A percentile compares a stretch with the other conserved stretches of the same genome.
phyloP scores from a whole-genome alignment of 495 filamentous ascomycete species.

The Hypoxylon trugodes region DNA sequence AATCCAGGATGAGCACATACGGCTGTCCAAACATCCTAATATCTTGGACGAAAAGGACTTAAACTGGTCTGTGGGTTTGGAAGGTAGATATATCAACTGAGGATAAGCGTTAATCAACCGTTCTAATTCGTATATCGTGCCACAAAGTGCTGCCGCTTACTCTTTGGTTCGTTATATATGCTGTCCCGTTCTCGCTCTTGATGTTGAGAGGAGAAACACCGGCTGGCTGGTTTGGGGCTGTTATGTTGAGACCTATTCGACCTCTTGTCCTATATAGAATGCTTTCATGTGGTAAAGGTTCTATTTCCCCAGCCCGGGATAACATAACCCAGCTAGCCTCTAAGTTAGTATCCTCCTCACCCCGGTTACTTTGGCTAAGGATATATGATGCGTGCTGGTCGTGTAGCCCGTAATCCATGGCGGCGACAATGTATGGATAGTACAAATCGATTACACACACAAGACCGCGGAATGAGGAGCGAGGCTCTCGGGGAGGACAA shows the following conservation, averaged over 20 bases:
- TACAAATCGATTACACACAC: slow-evolving; percentile 15
- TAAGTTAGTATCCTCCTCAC: slow-evolving; percentile 54
- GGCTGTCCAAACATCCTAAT: slow-evolving; percentile 84
- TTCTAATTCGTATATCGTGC: background rate
- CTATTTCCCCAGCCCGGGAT: slow-evolving; percentile 58
- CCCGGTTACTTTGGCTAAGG: slow-evolving; percentile 43
- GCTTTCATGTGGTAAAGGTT: slow-evolving; percentile 57
- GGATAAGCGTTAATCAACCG: slow-evolving; percentile 6
- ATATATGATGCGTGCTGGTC: slow-evolving; percentile 54
- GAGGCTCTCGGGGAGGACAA: slow-evolving; percentile 38
- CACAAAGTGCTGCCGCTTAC: slow-evolving; percentile 56
- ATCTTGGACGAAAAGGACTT: slow-evolving; percentile 91
- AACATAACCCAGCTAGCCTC: slow-evolving; percentile 63
- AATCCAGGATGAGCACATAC: slow-evolving; percentile 90
- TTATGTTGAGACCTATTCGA: slow-evolving; percentile 55
- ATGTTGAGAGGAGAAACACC: slow-evolving; percentile 54
- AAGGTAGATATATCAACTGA: slow-evolving; percentile 89
- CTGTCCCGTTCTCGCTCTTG: slow-evolving; percentile 58
- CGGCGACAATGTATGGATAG: slow-evolving; percentile 25
- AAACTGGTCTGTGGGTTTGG: slow-evolving; percentile 69
- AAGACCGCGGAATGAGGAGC: slow-evolving; percentile 35
- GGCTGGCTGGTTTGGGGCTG: slow-evolving; percentile 53
- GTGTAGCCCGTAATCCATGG: slow-evolving; percentile 57
- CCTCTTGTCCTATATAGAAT: slow-evolving; percentile 56
- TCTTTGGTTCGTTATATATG: slow-evolving; percentile 90